Conservation (phyloP, 441 rosid genomes). For the Metrosideros polymorpha region DNA sequence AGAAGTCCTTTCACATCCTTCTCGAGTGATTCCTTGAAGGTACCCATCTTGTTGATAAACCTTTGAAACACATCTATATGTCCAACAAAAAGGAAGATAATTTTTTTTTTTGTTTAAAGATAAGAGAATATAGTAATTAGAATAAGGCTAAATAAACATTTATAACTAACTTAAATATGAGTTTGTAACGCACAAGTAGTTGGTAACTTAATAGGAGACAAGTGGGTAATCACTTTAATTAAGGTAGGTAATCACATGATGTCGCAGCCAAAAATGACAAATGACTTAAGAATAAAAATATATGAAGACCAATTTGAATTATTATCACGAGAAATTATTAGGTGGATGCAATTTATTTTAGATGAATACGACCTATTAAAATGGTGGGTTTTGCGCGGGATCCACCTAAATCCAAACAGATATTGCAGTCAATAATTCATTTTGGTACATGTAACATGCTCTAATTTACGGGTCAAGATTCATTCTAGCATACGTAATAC, state of each 20-base stretch:
- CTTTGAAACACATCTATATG: slow-evolving; percentile 7
- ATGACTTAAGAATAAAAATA: background rate
- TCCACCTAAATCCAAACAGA: too few species aligned
- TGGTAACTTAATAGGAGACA: background rate
- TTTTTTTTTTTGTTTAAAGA: background rate
- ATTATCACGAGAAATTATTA: too few species aligned
- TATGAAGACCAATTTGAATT: too few species aligned
- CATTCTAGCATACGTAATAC: background rate
- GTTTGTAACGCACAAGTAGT: background rate
- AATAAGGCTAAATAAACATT: background rate
- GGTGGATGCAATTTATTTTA: too few species aligned
- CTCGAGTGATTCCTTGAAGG: background rate
- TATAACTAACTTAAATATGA: background rate
- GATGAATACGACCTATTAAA: too few species aligned
- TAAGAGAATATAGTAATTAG: background rate
- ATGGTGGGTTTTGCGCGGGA: too few species aligned
- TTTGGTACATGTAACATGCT: too few species aligned
- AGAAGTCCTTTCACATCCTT: slow-evolving; percentile 13
- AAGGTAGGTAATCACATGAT: background rate
- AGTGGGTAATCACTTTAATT: background rate
- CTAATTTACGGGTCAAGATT: too few species aligned
- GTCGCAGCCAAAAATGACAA: background rate
- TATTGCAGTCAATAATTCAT: too few species aligned
- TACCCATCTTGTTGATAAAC: slow-evolving; percentile 6
- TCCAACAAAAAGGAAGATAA: background rate